Evolutionary conservation across 176 grass and related monocot species (phyloP).

Genomic region (Eragrostis curvula): DNA sequence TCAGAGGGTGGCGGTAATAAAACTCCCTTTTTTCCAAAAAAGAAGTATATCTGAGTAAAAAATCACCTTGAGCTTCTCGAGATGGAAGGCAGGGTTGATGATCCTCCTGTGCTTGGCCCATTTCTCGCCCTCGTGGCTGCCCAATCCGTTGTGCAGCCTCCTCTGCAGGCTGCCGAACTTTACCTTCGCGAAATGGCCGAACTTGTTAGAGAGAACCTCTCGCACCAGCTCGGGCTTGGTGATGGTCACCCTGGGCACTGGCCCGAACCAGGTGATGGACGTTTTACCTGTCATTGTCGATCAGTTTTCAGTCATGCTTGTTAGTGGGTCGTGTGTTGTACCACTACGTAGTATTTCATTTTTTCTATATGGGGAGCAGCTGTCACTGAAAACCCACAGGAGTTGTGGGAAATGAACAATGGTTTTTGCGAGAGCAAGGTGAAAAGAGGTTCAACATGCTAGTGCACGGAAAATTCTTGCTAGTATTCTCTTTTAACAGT

Average conservation of each 20-base stretch:
- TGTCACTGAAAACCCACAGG: neutral
- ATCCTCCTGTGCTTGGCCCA: conserved; percentile 80
- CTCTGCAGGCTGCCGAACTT: conserved; percentile 15
- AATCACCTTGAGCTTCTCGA: conserved; percentile 75
- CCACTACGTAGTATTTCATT: neutral
- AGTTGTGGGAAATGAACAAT: too few species aligned
- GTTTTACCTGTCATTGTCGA: conserved; percentile 57
- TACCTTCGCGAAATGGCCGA: conserved; percentile 48
- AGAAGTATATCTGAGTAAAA: too few species aligned
- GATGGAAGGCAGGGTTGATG: conserved; percentile 78
- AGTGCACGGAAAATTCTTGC: too few species aligned
- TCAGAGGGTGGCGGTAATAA: too few species aligned
- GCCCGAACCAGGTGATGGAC: conserved; percentile 68
- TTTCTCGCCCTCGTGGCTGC: conserved; percentile 68
- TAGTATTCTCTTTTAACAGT: too few species aligned
- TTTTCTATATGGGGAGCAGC: neutral
- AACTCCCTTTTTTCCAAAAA: too few species aligned
- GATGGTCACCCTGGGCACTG: conserved; percentile 55
- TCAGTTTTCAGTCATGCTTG: neutral
- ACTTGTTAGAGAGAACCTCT: conserved; percentile 66
- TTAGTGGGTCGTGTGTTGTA: neutral
- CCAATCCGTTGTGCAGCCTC: conserved; percentile 43
- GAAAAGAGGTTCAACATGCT: too few species aligned
- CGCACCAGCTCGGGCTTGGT: conserved; percentile 58
- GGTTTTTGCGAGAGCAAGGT: neutral